Evolutionary conservation across 768 basidiomycete species (phyloP).

Genomic region (Suillus tomentosus): DNA sequence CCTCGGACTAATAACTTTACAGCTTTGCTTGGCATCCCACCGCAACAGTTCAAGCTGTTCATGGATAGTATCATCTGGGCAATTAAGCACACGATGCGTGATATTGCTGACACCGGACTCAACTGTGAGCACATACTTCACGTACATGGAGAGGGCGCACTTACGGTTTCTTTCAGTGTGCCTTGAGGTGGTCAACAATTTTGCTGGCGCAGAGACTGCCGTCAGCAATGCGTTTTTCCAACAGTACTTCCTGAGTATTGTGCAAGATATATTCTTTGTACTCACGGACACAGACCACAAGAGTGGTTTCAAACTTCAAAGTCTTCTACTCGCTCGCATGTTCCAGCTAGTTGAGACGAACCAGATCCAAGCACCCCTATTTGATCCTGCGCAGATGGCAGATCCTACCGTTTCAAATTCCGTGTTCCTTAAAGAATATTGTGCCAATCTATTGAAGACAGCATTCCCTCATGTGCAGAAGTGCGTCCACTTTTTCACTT

Average conservation of each 20-base stretch:
- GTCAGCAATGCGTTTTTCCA: slow-evolving; percentile 95
- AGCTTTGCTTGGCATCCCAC: slow-evolving; percentile 88
- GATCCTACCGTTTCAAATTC: slow-evolving; percentile 78
- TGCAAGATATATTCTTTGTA: slow-evolving; percentile 97
- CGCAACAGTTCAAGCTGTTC: slow-evolving; percentile 92
- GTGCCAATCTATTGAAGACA: slow-evolving; percentile 78
- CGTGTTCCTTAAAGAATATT: slow-evolving; percentile 81
- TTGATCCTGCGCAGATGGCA: slow-evolving; percentile 71
- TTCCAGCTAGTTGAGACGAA: slow-evolving; percentile 90
- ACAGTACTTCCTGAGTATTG: slow-evolving; percentile 89
- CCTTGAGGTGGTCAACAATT: slow-evolving; percentile 94
- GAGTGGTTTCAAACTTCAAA: slow-evolving; percentile 97
- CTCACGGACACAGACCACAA: slow-evolving; percentile 98
- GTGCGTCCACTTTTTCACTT: slow-evolving; percentile 44
- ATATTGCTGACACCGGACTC: slow-evolving; percentile 91
- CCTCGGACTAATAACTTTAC: slow-evolving; percentile 13
- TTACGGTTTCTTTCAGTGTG: slow-evolving; percentile 57
- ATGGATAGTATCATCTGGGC: slow-evolving; percentile 99
- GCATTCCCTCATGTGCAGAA: slow-evolving; percentile 93
- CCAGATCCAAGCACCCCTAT: slow-evolving; percentile 79
- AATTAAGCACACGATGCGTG: slow-evolving; percentile 99
- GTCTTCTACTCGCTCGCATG: slow-evolving; percentile 87
- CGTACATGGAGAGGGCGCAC: slow-evolving; percentile 7
- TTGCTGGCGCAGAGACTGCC: slow-evolving; percentile 74
- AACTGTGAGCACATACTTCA: slow-evolving; percentile 50